Conservation (phyloP, 768 basidiomycete species). For the Coprinellus micaceus region DNA sequence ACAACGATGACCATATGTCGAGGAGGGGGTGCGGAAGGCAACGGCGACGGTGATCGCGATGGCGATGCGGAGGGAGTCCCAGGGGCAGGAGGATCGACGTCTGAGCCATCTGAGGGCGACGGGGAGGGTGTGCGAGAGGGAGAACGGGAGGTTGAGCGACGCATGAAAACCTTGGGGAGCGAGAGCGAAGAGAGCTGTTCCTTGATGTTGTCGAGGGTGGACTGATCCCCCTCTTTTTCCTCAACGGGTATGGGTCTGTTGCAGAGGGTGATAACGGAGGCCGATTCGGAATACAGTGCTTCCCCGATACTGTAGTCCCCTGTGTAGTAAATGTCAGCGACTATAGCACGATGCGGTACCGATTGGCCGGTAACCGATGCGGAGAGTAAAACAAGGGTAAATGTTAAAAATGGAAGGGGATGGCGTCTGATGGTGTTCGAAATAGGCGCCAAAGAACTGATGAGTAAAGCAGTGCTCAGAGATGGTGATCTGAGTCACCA, state of each 20-base stretch:
- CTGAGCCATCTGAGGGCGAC: neutral
- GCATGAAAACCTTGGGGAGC: neutral
- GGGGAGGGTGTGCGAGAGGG: neutral
- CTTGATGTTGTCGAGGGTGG: slow-evolving; percentile 13
- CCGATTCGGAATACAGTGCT: slow-evolving; percentile 54
- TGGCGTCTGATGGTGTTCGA: neutral
- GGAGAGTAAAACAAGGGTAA: neutral
- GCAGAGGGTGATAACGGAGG: slow-evolving; percentile 47
- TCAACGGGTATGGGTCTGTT: slow-evolving; percentile 21
- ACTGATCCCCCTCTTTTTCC: slow-evolving; percentile 10
- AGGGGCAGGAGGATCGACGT: neutral
- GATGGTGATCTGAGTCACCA: neutral
- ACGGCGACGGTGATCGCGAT: slow-evolving; percentile 26
- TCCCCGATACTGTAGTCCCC: slow-evolving; percentile 63
- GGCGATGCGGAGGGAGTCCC: neutral
- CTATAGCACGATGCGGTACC: neutral
- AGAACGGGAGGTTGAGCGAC: neutral
- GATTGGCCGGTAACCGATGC: neutral
- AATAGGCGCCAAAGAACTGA: neutral
- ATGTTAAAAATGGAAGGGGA: neutral
- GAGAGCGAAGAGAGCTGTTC: neutral
- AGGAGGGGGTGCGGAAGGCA: slow-evolving; percentile 45
- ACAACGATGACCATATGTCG: slow-evolving; percentile 51
- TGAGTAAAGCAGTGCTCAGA: neutral
- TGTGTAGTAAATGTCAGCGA: slow-evolving; percentile 18